A percentile compares a stretch with the other conserved stretches of the same genome.
Conservation (phyloP, 352 stramenopile species). For the Elongisporangium undulatum region DNA sequence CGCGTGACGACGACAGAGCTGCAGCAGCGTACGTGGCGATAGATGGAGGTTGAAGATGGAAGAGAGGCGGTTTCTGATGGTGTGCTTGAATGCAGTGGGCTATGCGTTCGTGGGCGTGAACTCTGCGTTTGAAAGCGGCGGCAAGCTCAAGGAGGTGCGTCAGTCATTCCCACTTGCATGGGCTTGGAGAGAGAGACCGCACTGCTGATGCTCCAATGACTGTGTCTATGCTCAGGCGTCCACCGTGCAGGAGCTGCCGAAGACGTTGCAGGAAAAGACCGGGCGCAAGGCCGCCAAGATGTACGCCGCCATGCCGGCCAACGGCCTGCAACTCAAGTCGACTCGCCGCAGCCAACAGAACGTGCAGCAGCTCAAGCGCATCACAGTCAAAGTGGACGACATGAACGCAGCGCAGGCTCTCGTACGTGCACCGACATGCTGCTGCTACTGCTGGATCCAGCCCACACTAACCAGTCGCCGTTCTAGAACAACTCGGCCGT, state of each 20-base stretch:
- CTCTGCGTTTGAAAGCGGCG: slow-evolving; percentile 38
- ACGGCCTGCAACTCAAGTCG: slow-evolving; percentile 39
- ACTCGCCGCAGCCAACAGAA: slow-evolving; percentile 12
- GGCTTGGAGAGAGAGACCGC: background rate
- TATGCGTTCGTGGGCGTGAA: slow-evolving; percentile 62
- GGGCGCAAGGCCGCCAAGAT: slow-evolving; percentile 49
- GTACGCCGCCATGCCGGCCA: slow-evolving; percentile 37
- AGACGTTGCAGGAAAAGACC: slow-evolving; percentile 24
- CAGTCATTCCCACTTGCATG: background rate
- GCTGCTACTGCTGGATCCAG: background rate
- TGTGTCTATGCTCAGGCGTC: slow-evolving; percentile 9
- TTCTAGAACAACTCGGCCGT: slow-evolving; percentile 41
- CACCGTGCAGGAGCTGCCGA: slow-evolving; percentile 23
- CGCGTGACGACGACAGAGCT: slow-evolving; percentile 56
- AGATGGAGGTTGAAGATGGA: background rate
- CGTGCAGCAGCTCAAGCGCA: slow-evolving; percentile 56
- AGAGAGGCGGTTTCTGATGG: background rate
- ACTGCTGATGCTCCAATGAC: slow-evolving; percentile 1
- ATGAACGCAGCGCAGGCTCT: slow-evolving; percentile 55
- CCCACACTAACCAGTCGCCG: background rate
- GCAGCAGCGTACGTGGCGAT: slow-evolving; percentile 38
- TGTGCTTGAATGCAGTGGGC: slow-evolving; percentile 32
- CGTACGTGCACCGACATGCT: slow-evolving; percentile 20
- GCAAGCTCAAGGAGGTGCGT: slow-evolving; percentile 49
- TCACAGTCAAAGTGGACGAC: slow-evolving; percentile 77